A percentile compares a stretch with the other conserved stretches of the same genome.
These are phyloP conservation scores for Colletotrichum euphorbiae DNA, from an alignment of 2,329 filamentous ascomycete genomes.

Conservation along the genomic window DNA sequence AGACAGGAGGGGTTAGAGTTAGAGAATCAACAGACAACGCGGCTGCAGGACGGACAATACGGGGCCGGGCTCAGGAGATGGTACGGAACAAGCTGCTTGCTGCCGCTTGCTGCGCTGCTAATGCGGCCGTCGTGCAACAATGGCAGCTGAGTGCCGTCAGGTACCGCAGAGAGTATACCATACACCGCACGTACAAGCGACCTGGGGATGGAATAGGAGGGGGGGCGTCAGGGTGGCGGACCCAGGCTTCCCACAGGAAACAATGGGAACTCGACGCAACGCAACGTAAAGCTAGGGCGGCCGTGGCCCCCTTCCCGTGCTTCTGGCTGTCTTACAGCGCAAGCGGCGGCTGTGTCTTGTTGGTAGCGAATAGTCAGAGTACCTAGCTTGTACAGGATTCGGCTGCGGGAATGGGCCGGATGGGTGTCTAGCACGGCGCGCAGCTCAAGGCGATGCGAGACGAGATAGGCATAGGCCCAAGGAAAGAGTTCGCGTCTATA, in stretches of 20 bases:
- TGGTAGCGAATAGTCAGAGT: not conserved
- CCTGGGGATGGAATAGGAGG: constrained; percentile 1
- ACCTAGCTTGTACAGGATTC: not conserved
- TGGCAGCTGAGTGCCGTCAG: constrained; percentile 12
- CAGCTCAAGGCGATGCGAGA: constrained; percentile 1
- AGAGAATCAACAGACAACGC: constrained; percentile 23
- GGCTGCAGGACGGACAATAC: constrained; percentile 30
- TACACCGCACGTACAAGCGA: constrained; percentile 20
- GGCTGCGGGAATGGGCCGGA: constrained; percentile 3
- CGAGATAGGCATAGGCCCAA: constrained; percentile 1
- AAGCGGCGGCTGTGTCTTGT: constrained; percentile 8
- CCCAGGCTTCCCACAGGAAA: constrained; percentile 23
- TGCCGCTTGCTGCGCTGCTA: constrained; percentile 7
- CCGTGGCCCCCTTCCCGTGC: constrained; percentile 26
- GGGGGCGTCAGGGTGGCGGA: constrained; percentile 24
- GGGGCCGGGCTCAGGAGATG: constrained; percentile 30
- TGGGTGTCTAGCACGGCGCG: not conserved
- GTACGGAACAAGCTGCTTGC: constrained; percentile 21
- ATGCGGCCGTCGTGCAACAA: constrained; percentile 24
- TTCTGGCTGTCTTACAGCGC: constrained; percentile 13
- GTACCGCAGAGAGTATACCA: constrained; percentile 15
- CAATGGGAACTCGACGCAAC: constrained; percentile 26
- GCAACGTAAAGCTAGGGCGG: constrained; percentile 21
- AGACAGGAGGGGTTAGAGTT: too few species aligned
- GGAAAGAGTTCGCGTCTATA: constrained; percentile 3